Conservation (phyloP, 257 asterid species). For the Solanum sparsipilum region DNA sequence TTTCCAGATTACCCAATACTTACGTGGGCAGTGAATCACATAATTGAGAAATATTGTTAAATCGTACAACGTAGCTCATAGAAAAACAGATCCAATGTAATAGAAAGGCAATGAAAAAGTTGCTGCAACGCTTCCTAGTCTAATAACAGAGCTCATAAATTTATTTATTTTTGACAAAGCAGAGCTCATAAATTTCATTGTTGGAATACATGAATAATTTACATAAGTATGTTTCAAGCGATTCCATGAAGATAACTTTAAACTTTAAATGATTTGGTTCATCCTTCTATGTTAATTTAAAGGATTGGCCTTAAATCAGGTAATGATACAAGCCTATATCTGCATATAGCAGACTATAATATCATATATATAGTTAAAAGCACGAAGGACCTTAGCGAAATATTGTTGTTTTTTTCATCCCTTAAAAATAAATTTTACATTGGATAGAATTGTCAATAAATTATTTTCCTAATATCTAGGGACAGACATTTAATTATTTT, state of each 20-base stretch:
- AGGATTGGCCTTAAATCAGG: neutral
- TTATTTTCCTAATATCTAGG: neutral
- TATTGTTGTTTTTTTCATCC: neutral
- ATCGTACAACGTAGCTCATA: neutral
- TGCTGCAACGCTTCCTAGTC: neutral
- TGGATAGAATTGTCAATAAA: neutral
- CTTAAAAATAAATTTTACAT: neutral
- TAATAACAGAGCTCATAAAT: neutral
- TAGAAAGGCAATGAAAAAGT: neutral
- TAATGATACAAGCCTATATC: neutral
- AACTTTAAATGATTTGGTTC: neutral
- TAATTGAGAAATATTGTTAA: neutral
- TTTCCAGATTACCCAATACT: neutral
- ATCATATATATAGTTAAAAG: neutral
- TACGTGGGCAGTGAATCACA: neutral
- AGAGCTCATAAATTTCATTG: neutral
- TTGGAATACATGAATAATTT: neutral
- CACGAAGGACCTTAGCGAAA: neutral
- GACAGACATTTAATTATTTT: neutral
- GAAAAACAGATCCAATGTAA: neutral
- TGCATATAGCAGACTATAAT: neutral
- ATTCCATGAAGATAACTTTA: neutral
- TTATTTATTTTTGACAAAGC: neutral
- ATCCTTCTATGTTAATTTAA: neutral
- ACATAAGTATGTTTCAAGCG: neutral